Conservation (phyloP, 805 yeast genomes). For the Yarrowia sp. region DNA sequence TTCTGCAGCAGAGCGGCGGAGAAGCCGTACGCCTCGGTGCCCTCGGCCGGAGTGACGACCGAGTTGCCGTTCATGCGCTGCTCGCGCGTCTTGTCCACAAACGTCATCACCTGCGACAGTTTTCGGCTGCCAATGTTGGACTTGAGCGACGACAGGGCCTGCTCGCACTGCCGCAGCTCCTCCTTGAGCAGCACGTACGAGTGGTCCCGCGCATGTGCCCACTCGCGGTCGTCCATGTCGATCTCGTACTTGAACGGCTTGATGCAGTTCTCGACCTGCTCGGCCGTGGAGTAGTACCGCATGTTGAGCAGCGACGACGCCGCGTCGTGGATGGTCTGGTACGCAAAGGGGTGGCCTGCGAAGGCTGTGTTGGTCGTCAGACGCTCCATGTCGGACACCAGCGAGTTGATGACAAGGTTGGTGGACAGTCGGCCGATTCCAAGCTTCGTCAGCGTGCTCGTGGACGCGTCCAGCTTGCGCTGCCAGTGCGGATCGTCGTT, state of each 20-base stretch:
- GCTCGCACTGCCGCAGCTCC: slow-evolving; percentile 79
- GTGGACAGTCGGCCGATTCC: slow-evolving; percentile 94
- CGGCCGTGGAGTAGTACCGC: slow-evolving; percentile 87
- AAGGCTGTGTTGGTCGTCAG: slow-evolving; percentile 73
- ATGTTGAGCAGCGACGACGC: slow-evolving; percentile 74
- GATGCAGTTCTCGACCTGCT: slow-evolving; percentile 97
- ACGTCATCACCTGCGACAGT: slow-evolving; percentile 76
- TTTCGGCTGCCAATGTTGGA: slow-evolving; percentile 80
- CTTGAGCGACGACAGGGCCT: slow-evolving; percentile 56
- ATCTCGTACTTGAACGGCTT: slow-evolving; percentile 97
- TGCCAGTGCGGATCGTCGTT: slow-evolving; percentile 83
- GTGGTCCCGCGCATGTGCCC: slow-evolving; percentile 79
- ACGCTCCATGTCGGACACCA: slow-evolving; percentile 71
- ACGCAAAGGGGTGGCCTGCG: slow-evolving; percentile 82
- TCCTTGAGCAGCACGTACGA: slow-evolving; percentile 71
- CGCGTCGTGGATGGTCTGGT: slow-evolving; percentile 77
- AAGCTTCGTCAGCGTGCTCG: slow-evolving; percentile 80
- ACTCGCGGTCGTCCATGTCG: slow-evolving; percentile 92
- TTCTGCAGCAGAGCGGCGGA: slow-evolving; percentile 68
- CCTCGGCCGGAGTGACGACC: slow-evolving; percentile 35
- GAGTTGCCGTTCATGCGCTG: slow-evolving; percentile 27
- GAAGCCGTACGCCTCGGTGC: slow-evolving; percentile 79
- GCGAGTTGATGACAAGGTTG: slow-evolving; percentile 72
- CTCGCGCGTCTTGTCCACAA: slow-evolving; percentile 41
- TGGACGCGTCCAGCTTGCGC: slow-evolving; percentile 76